A percentile compares a stretch with the other conserved stretches of the same genome.
phyloP scores from a whole-genome alignment of 495 filamentous ascomycete genomes.

The Podospora sp. region DNA sequence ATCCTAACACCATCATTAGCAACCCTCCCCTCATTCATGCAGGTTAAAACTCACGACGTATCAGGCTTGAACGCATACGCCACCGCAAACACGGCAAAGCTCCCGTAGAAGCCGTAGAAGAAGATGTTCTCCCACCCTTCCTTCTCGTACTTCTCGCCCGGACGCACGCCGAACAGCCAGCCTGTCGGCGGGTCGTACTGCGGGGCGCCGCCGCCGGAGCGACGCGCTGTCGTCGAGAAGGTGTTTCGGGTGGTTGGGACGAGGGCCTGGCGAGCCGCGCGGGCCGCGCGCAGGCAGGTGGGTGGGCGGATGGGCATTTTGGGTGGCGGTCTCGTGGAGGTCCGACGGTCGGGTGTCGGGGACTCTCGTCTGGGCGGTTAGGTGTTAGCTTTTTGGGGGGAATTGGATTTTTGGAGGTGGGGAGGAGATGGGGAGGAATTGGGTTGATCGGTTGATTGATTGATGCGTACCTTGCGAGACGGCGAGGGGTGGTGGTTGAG shows the following conservation, averaged over 20 bases:
- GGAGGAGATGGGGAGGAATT: neutral
- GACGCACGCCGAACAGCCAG: conserved; percentile 88
- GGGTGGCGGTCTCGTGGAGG: conserved; percentile 11
- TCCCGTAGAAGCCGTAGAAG: conserved; percentile 90
- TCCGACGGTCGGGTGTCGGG: neutral
- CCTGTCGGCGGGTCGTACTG: conserved; percentile 91
- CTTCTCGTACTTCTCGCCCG: conserved; percentile 90
- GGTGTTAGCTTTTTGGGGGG: too few species aligned
- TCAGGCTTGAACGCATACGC: conserved; percentile 97
- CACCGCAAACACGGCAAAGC: conserved; percentile 69
- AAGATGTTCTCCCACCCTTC: conserved; percentile 94
- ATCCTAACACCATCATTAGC: conserved; percentile 63
- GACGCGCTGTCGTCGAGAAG: conserved; percentile 42
- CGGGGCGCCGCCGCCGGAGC: conserved; percentile 61
- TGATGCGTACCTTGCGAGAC: conserved; percentile 4
- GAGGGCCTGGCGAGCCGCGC: conserved; percentile 21
- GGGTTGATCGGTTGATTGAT: neutral
- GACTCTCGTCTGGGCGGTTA: too few species aligned
- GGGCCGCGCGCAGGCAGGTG: conserved; percentile 27
- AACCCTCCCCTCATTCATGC: conserved; percentile 1
- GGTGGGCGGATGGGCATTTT: conserved; percentile 39
- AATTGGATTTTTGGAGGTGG: neutral
- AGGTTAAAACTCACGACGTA: conserved; percentile 76
- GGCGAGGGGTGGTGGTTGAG: conserved; percentile 3
- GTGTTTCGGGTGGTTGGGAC: conserved; percentile 10